A percentile compares a stretch with the other conserved stretches of the same genome.
These are phyloP conservation scores for Globisporangium apiculatum DNA, from an alignment of 352 stramenopile species.

Conservation along the genomic window DNA sequence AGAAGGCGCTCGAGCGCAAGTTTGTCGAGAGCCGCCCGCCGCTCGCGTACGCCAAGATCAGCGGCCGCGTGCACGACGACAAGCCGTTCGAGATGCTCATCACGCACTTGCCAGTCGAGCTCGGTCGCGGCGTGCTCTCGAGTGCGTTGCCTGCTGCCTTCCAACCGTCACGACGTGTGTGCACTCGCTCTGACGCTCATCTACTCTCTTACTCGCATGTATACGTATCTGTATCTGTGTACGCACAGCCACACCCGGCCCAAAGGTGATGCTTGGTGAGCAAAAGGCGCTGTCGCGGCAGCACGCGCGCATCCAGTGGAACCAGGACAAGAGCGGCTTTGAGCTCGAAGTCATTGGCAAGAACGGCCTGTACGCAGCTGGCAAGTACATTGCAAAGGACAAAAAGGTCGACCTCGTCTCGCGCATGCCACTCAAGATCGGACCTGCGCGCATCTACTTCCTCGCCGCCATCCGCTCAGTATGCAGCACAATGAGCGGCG, in stretches of 20 bases:
- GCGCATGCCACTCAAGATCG: slow-evolving; percentile 79
- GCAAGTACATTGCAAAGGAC: slow-evolving; percentile 68
- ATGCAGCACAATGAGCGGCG: slow-evolving; percentile 77
- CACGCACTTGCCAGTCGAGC: slow-evolving; percentile 65
- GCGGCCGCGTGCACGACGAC: slow-evolving; percentile 50
- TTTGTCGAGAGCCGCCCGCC: slow-evolving; percentile 71
- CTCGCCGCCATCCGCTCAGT: slow-evolving; percentile 59
- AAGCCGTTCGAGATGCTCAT: slow-evolving; percentile 67
- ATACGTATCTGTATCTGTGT: slow-evolving; percentile 1
- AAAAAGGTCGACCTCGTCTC: slow-evolving; percentile 55
- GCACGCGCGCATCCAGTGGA: slow-evolving; percentile 79
- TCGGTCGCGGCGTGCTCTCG: slow-evolving; percentile 49
- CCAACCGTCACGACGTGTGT: neutral
- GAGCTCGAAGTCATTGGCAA: slow-evolving; percentile 75
- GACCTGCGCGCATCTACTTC: slow-evolving; percentile 69
- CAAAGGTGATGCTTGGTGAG: slow-evolving; percentile 62
- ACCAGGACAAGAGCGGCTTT: slow-evolving; percentile 61
- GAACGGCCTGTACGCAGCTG: slow-evolving; percentile 70
- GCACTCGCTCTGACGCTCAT: neutral
- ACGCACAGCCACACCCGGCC: slow-evolving; percentile 23
- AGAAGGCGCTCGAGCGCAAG: slow-evolving; percentile 33
- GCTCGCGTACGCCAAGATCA: slow-evolving; percentile 76
- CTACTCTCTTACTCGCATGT: neutral
- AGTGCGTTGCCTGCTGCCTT: slow-evolving; percentile 12
- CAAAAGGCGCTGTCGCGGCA: slow-evolving; percentile 74